Evolutionary conservation across 345 rosid species (phyloP).

Genomic region (Sonneratia alba): DNA sequence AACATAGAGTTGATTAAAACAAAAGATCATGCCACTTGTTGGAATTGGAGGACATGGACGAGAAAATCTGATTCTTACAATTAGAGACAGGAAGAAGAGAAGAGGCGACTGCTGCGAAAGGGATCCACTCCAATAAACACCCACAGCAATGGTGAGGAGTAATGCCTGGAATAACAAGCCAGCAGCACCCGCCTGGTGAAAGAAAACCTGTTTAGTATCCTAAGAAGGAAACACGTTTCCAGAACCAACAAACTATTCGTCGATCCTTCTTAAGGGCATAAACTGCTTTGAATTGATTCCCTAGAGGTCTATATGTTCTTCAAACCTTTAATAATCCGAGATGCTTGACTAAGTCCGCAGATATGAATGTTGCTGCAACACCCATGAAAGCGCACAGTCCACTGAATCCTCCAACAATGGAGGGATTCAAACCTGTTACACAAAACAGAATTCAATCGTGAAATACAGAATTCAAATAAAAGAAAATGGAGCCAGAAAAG

Average conservation of each 20-base stretch:
- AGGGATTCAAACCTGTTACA: slow-evolving; percentile 67
- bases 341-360: slow-evolving; percentile 62
- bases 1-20: too few species aligned
- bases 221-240: background rate
- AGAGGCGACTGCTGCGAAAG: slow-evolving; percentile 60
- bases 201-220: slow-evolving; percentile 6
- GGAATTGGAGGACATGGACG: background rate
- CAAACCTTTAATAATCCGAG: slow-evolving; percentile 69
- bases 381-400: slow-evolving; percentile 95
- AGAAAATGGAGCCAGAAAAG: background rate
- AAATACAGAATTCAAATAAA: background rate
- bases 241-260: background rate
- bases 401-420: slow-evolving; percentile 79
- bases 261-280: slow-evolving; percentile 6
- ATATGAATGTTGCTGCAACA: slow-evolving; percentile 80
- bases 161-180: slow-evolving; percentile 82
- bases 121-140: slow-evolving; percentile 64
- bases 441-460: background rate
- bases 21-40: background rate
- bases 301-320: background rate
- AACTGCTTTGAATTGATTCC: background rate
- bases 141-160: slow-evolving; percentile 65
- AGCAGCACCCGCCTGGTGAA: slow-evolving; percentile 83
- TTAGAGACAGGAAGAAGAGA: slow-evolving; percentile 63
- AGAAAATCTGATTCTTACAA: slow-evolving; percentile 38